Evolutionary conservation across 257 asterid species (phyloP).

Genomic region (Prunella vulgaris): DNA sequence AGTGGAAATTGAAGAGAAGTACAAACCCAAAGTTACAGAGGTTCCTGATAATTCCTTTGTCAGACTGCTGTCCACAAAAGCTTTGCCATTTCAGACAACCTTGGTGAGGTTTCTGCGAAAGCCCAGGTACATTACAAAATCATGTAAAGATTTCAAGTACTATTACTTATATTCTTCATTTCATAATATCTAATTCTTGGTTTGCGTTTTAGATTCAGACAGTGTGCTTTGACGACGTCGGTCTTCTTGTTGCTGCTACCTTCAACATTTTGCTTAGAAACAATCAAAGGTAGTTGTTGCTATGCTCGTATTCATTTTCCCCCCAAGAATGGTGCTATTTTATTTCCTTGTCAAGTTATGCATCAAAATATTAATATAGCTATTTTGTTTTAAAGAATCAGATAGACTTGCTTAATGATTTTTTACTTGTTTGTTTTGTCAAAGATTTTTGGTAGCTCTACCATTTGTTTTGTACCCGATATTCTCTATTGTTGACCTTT

Average conservation of each 20-base stretch:
- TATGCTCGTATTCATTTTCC: too few species aligned
- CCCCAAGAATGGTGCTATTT: background rate
- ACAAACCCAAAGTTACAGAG: slow-evolving; percentile 68
- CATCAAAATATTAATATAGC: background rate
- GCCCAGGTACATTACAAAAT: slow-evolving; percentile 54
- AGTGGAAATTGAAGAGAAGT: slow-evolving; percentile 9
- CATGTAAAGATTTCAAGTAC: background rate
- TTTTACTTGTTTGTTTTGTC: slow-evolving; percentile 30
- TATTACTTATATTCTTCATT: background rate
- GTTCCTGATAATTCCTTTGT: slow-evolving; percentile 65
- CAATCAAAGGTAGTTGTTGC: slow-evolving; percentile 55
- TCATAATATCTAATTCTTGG: slow-evolving; percentile 20
- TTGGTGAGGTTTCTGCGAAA: slow-evolving; percentile 94
- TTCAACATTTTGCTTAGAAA: slow-evolving; percentile 55
- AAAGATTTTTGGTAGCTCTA: slow-evolving; percentile 71
- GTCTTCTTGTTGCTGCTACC: slow-evolving; percentile 82
- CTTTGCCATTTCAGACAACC: slow-evolving; percentile 84
- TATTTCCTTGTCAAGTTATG: background rate
- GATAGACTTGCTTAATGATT: slow-evolving; percentile 10
- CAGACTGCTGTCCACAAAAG: slow-evolving; percentile 97
- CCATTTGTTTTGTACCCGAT: slow-evolving; percentile 80
- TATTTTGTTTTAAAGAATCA: background rate
- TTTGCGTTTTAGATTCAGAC: slow-evolving; percentile 73
- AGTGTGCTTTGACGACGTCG: slow-evolving; percentile 90
- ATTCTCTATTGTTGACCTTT: slow-evolving; percentile 73